A percentile compares a stretch with the other conserved stretches of the same genome.
These are phyloP conservation scores for Lotus japonicus DNA, from an alignment of 306 rosid genomes.

Conservation along the genomic window DNA sequence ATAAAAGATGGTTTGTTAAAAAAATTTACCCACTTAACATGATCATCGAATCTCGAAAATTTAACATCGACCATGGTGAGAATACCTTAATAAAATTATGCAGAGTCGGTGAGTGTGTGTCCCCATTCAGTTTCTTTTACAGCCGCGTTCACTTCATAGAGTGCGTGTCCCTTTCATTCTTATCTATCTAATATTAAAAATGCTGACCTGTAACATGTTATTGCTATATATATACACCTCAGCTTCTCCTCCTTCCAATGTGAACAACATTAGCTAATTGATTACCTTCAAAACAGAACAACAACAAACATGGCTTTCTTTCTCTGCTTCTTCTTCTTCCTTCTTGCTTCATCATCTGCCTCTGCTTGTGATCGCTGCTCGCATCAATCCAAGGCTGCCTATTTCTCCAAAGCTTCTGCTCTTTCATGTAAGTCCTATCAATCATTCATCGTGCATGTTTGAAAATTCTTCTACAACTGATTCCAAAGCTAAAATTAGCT, in stretches of 20 bases:
- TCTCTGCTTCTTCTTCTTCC: slow-evolving; percentile 26
- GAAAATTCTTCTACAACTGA: too few species aligned
- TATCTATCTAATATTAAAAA: slow-evolving; percentile 16
- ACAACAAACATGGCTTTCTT: slow-evolving; percentile 33
- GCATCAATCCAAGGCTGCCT: slow-evolving; percentile 51
- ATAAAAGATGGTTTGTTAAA: too few species aligned
- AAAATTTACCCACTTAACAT: too few species aligned
- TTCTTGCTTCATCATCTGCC: slow-evolving; percentile 49
- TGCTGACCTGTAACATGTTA: slow-evolving; percentile 40
- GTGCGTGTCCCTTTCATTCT: slow-evolving; percentile 30
- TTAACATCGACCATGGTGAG: too few species aligned
- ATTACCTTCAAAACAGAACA: background rate
- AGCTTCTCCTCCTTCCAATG: background rate
- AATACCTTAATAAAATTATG: too few species aligned
- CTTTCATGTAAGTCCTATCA: slow-evolving; percentile 47
- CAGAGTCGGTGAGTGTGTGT: slow-evolving; percentile 32
- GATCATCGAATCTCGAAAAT: too few species aligned
- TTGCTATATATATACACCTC: slow-evolving; percentile 12
- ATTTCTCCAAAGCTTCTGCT: slow-evolving; percentile 43
- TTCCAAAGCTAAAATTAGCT: too few species aligned
- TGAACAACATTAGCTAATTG: background rate
- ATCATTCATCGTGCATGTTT: background rate
- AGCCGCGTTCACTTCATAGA: slow-evolving; percentile 16
- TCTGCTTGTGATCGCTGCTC: slow-evolving; percentile 72
- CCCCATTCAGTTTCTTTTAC: slow-evolving; percentile 22